phyloP scores from a whole-genome alignment of 768 basidiomycete genomes.

The Goffeauzyma gilvescens region DNA sequence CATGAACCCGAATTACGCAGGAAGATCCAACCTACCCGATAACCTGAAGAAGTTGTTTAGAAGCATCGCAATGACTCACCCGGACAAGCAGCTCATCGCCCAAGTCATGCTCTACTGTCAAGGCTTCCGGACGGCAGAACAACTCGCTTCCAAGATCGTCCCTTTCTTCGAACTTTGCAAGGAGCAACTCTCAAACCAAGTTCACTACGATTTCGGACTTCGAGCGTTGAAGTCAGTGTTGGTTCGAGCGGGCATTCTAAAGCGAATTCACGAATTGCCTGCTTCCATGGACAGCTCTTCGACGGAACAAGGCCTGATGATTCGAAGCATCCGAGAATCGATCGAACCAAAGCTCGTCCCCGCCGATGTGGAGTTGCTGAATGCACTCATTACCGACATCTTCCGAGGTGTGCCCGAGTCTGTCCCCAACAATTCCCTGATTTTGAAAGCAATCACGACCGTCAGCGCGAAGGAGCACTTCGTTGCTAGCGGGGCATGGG shows the following conservation, averaged over 20 bases:
- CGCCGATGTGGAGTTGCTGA: constrained; percentile 49
- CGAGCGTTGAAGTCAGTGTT: constrained; percentile 93
- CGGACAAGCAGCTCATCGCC: constrained; percentile 93
- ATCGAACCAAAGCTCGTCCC: constrained; percentile 96
- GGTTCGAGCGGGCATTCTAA: constrained; percentile 89
- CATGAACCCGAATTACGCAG: constrained; percentile 96
- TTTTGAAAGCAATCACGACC: constrained; percentile 65
- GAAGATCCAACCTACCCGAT: constrained; percentile 47
- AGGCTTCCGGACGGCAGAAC: constrained; percentile 94
- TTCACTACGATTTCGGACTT: constrained; percentile 97
- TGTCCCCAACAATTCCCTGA: constrained; percentile 77
- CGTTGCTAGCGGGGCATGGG: constrained; percentile 73
- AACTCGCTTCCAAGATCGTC: constrained; percentile 91
- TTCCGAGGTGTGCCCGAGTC: constrained; percentile 91
- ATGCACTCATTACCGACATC: constrained; percentile 77
- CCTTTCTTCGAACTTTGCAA: constrained; percentile 98
- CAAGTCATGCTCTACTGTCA: constrained; percentile 99
- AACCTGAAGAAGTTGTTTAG: constrained; percentile 48
- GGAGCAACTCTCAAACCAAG: constrained; percentile 88
- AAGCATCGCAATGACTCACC: constrained; percentile 99
- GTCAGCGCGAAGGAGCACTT: constrained; percentile 74
- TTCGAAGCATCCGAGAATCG: constrained; percentile 95
- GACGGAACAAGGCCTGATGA: constrained; percentile 87
- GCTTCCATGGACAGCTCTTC: constrained; percentile 35
- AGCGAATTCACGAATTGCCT: constrained; percentile 39